Conservation (phyloP, 495 filamentous ascomycete genomes). For the Penicillium nucicola region DNA sequence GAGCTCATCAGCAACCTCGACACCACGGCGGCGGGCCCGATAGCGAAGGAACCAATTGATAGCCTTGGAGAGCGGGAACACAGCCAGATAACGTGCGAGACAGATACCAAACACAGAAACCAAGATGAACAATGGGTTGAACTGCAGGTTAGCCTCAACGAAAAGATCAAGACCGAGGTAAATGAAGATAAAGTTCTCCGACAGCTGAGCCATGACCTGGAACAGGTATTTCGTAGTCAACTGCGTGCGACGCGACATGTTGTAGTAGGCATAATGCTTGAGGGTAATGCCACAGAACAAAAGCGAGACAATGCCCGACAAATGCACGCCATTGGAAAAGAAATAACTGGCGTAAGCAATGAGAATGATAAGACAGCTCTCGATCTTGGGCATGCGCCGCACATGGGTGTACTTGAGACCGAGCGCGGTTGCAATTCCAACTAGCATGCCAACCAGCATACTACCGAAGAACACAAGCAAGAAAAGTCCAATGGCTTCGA, state of each 20-base stretch:
- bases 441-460: slow-evolving; percentile 78
- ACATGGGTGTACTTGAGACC: slow-evolving; percentile 91
- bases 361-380: slow-evolving; percentile 90
- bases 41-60: slow-evolving; percentile 96
- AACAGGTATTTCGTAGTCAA: slow-evolving; percentile 98
- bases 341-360: slow-evolving; percentile 97
- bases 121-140: slow-evolving; percentile 94
- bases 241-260: slow-evolving; percentile 97
- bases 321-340: slow-evolving; percentile 88
- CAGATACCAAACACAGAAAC: slow-evolving; percentile 90
- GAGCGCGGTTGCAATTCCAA: slow-evolving; percentile 83
- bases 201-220: slow-evolving; percentile 88
- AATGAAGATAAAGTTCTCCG: slow-evolving; percentile 99
- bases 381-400: slow-evolving; percentile 88
- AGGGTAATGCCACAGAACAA: slow-evolving; percentile 97
- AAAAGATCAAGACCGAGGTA: slow-evolving; percentile 94
- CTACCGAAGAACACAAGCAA: slow-evolving; percentile 94
- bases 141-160: slow-evolving; percentile 80
- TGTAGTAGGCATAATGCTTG: slow-evolving; percentile 99
- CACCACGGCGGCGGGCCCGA: slow-evolving; percentile 73
- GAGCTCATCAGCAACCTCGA: slow-evolving; percentile 81
- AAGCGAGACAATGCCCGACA: slow-evolving; percentile 96
- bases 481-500: slow-evolving; percentile 92
- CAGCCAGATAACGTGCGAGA: slow-evolving; percentile 83
- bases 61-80: slow-evolving; percentile 84